These are phyloP conservation scores for Metschnikowia baotianmanensis DNA, from an alignment of 805 yeast species.

Conservation along the genomic window DNA sequence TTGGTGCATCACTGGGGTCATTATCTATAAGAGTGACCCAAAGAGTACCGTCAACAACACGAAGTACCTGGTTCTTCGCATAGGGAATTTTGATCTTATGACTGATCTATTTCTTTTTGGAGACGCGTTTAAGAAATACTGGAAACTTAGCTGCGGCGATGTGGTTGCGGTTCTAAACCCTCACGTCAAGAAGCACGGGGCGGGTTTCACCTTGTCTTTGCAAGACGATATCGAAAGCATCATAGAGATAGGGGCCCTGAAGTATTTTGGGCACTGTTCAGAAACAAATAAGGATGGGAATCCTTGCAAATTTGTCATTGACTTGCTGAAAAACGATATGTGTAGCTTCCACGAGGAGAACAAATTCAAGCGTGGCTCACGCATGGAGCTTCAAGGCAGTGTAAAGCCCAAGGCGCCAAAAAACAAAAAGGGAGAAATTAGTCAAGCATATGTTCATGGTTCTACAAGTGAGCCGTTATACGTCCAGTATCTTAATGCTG, in stretches of 20 bases:
- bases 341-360: constrained; percentile 75
- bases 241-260: constrained; percentile 70
- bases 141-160: constrained; percentile 75
- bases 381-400: constrained; percentile 75
- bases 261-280: constrained; percentile 68
- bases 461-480: constrained; percentile 24
- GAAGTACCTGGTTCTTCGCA: constrained; percentile 57
- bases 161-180: constrained; percentile 78
- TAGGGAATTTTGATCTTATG: constrained; percentile 66
- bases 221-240: constrained; percentile 50
- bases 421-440: constrained; percentile 28
- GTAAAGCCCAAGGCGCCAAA: constrained; percentile 57
- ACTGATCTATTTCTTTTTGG: constrained; percentile 65
- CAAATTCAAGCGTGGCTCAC: constrained; percentile 46
- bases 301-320: constrained; percentile 60
- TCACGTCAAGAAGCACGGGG: constrained; percentile 36
- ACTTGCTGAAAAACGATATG: constrained; percentile 48
- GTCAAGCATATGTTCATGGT: constrained; percentile 19
- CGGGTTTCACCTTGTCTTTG: constrained; percentile 53
- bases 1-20: constrained; percentile 77
- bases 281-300: constrained; percentile 45
- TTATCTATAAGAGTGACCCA: constrained; percentile 56
- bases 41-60: constrained; percentile 39
- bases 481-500: constrained; percentile 18
- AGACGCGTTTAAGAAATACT: constrained; percentile 63